These are phyloP conservation scores for Porphyra umbilicalis DNA, from an alignment of 31 red algal genomes.

Conservation along the genomic window DNA sequence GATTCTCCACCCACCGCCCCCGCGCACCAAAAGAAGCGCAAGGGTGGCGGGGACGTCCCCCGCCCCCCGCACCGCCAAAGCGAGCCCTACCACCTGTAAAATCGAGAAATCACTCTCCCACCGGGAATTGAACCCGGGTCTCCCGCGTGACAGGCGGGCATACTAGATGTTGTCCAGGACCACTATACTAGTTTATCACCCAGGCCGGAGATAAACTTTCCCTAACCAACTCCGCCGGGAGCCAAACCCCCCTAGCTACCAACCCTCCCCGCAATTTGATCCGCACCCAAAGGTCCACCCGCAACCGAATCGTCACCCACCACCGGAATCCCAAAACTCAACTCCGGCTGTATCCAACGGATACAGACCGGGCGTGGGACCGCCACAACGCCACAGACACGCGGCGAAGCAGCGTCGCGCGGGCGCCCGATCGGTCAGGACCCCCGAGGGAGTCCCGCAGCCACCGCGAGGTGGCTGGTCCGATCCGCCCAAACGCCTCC, in stretches of 20 bases:
- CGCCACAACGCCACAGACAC: too few species aligned
- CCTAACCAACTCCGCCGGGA: too few species aligned
- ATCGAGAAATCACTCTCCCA: too few species aligned
- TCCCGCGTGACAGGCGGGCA: conserved; percentile 10
- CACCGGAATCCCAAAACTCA: background rate
- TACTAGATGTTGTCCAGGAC: too few species aligned
- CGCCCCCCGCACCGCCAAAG: too few species aligned
- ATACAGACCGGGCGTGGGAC: background rate
- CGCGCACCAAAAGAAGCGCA: too few species aligned
- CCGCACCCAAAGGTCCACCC: background rate
- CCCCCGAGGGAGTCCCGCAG: background rate
- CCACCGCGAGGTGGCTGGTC: background rate
- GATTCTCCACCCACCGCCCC: too few species aligned
- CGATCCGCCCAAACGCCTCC: background rate
- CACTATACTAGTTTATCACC: too few species aligned
- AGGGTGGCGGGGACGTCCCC: too few species aligned
- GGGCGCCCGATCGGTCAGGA: too few species aligned
- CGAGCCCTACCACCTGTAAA: too few species aligned
- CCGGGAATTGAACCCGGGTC: conserved; percentile 14
- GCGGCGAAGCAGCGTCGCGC: background rate
- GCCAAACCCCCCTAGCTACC: background rate
- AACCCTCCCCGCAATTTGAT: background rate
- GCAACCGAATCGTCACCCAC: background rate
- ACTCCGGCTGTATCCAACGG: background rate
- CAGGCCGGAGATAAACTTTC: too few species aligned